Evolutionary conservation across 2,329 filamentous ascomycete genomes (phyloP).

Genomic region (Diaporthe vexans): DNA sequence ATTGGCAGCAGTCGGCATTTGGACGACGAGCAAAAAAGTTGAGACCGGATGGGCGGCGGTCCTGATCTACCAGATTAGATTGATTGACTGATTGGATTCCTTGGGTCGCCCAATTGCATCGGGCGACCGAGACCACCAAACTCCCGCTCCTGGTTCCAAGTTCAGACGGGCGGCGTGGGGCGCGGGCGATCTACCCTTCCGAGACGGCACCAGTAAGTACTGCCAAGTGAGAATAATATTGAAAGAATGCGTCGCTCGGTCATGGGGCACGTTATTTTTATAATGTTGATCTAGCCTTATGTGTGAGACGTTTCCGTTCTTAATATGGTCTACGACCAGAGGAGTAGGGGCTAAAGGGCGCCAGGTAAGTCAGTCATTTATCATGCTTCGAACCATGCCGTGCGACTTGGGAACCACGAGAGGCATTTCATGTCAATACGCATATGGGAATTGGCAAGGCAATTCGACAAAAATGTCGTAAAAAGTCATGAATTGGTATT

Average conservation of each 20-base stretch:
- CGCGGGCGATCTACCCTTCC: constrained; percentile 30
- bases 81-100: not conserved
- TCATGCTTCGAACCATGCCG: not conserved
- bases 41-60: constrained; percentile 24
- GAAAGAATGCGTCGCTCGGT: too few species aligned
- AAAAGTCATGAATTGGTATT: constrained; percentile 28
- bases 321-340: not conserved
- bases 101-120: not conserved
- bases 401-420: too few species aligned
- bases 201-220: not conserved
- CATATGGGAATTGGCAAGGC: not conserved
- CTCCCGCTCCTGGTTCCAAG: not conserved
- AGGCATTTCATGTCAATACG: not conserved
- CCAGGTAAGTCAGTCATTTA: not conserved
- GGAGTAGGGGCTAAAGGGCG: not conserved
- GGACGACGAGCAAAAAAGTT: constrained; percentile 16
- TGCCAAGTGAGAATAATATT: too few species aligned
- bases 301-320: not conserved
- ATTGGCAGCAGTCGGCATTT: not conserved
- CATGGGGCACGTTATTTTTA: not conserved
- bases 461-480: not conserved
- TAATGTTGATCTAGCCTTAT: not conserved
- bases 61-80: constrained; percentile 13
- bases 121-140: not conserved
- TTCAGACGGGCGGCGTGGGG: constrained; percentile 9